Percentiles rank a stretch among this genome's conserved stretches.
Conservation (phyloP, 2,329 filamentous ascomycete species). For the Cladosporium halotolerans region DNA sequence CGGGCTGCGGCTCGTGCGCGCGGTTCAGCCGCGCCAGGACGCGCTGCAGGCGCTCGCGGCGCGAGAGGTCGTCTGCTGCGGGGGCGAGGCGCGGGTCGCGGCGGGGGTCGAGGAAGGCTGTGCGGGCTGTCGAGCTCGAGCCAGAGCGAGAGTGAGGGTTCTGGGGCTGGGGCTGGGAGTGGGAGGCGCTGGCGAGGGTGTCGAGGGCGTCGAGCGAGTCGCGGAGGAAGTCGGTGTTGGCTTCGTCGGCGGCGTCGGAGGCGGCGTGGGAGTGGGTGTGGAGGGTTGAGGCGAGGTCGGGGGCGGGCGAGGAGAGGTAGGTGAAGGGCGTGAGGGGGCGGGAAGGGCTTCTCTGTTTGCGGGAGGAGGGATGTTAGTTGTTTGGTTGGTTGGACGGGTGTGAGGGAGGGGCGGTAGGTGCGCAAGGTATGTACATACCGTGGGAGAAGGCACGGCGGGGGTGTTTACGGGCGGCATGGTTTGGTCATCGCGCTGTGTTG, state of each 20-base stretch:
- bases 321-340: conserved; percentile 23
- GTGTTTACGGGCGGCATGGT: conserved; percentile 7
- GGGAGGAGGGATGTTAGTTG: background rate
- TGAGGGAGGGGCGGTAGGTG: too few species aligned
- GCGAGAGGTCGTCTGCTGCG: conserved; percentile 32
- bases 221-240: conserved; percentile 48
- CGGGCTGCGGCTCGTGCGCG: conserved; percentile 34
- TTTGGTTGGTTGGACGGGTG: too few species aligned
- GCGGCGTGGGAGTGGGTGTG: conserved; percentile 29
- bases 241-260: conserved; percentile 34
- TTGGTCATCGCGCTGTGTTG: background rate
- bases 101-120: conserved; percentile 21
- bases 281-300: conserved; percentile 46
- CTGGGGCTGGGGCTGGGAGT: background rate
- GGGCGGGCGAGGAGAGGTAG: conserved; percentile 46
- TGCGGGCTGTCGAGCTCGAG: conserved; percentile 12
- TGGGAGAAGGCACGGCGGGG: conserved; percentile 7
- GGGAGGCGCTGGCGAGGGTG: conserved; percentile 13
- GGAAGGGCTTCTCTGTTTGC: conserved; percentile 1
- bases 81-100: background rate
- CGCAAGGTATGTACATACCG: background rate
- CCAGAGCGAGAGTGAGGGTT: too few species aligned
- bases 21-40: conserved; percentile 42
- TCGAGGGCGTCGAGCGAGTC: conserved; percentile 31
- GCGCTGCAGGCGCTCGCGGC: conserved; percentile 37